A percentile compares a stretch with the other conserved stretches of the same genome.
Evolutionary conservation across 2,329 filamentous ascomycete species (phyloP).

Genomic region (Zalaria obscura): DNA sequence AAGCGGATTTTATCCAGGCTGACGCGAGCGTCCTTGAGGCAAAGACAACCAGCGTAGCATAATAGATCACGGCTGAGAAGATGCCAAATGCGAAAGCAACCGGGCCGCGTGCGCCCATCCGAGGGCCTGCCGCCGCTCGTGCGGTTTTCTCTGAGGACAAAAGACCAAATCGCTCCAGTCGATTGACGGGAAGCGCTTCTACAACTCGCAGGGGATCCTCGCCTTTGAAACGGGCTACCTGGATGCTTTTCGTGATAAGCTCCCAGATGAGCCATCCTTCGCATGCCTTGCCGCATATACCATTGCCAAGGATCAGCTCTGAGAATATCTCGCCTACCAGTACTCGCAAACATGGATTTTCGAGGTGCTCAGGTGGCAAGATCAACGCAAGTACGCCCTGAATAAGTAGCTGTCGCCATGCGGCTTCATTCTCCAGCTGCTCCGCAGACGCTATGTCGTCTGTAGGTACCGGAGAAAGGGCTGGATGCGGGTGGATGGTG

Average conservation of each 20-base stretch:
- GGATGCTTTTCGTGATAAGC: conserved; percentile 57
- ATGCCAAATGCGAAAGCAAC: too few species aligned
- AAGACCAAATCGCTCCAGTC: conserved; percentile 43
- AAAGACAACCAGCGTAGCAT: too few species aligned
- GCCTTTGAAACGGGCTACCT: conserved; percentile 20
- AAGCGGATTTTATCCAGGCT: too few species aligned
- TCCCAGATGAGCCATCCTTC: conserved; percentile 88
- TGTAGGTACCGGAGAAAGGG: conserved; percentile 62
- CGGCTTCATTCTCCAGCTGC: conserved; percentile 63
- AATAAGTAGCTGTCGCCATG: conserved; percentile 79
- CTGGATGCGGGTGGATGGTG: conserved; percentile 65
- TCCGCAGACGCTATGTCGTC: conserved; percentile 26
- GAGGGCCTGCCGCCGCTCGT: too few species aligned
- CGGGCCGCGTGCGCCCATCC: not conserved
- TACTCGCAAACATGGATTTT: conserved; percentile 71
- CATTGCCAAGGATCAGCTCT: conserved; percentile 76
- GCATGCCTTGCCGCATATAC: conserved; percentile 64
- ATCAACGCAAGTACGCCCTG: conserved; percentile 69
- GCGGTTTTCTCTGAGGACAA: conserved; percentile 22
- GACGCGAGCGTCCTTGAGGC: too few species aligned
- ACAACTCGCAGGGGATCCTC: conserved; percentile 11
- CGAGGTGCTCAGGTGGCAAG: conserved; percentile 80
- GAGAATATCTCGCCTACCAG: conserved; percentile 79
- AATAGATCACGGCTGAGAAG: too few species aligned
- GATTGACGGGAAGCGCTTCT: conserved; percentile 19